Conservation (phyloP, 805 yeast genomes). For the Millerozyma miso region DNA sequence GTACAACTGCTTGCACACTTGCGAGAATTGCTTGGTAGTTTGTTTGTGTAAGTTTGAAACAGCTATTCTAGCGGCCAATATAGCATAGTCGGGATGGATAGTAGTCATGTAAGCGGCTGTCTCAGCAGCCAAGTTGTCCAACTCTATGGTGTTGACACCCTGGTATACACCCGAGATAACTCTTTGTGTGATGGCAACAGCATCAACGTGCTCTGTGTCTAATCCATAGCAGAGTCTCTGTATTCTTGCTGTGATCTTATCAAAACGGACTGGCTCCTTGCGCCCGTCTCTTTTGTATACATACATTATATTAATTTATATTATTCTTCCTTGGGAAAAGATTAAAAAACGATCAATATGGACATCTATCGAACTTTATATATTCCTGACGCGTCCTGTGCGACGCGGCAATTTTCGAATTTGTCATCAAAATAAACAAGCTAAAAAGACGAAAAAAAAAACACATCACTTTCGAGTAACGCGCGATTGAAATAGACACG, state of each 20-base stretch:
- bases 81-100: slow-evolving; percentile 95
- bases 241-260: slow-evolving; percentile 89
- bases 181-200: slow-evolving; percentile 92
- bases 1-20: slow-evolving; percentile 69
- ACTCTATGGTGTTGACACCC: slow-evolving; percentile 91
- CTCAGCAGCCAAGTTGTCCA: slow-evolving; percentile 74
- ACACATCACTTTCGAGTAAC: neutral
- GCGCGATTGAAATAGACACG: neutral
- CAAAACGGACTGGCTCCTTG: slow-evolving; percentile 91
- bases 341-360: neutral
- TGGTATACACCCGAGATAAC: slow-evolving; percentile 95
- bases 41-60: slow-evolving; percentile 92
- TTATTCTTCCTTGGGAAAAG: slow-evolving; percentile 1
- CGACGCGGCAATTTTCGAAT: slow-evolving; percentile 1
- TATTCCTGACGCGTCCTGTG: slow-evolving; percentile 2
- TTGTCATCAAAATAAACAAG: slow-evolving; percentile 4
- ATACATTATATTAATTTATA: slow-evolving; percentile 47
- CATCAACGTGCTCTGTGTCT: slow-evolving; percentile 87
- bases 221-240: slow-evolving; percentile 92
- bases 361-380: slow-evolving; percentile 1
- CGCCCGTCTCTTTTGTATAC: slow-evolving; percentile 92
- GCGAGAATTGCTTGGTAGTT: slow-evolving; percentile 81
- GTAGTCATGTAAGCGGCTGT: slow-evolving; percentile 98
- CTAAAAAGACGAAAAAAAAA: neutral
- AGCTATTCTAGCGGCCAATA: slow-evolving; percentile 92